A percentile compares a stretch with the other conserved stretches of the same genome.
Evolutionary conservation across 1,284 basidiomycete species (phyloP).

Genomic region (Tilletia walkeri): DNA sequence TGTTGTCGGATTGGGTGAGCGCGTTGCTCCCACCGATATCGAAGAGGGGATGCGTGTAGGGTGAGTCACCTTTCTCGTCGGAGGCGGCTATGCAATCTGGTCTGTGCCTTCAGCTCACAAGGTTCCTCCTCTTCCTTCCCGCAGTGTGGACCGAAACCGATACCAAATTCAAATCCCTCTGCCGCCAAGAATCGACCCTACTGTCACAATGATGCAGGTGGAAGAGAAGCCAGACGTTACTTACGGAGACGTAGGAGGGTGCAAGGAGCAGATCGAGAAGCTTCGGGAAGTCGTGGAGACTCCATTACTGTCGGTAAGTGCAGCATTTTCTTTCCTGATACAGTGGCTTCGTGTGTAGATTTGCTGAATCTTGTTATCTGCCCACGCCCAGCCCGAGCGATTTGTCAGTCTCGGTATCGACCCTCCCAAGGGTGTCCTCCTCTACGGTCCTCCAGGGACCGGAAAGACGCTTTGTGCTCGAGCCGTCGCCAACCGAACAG

Average conservation of each 20-base stretch:
- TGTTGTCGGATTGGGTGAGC: constrained; percentile 93
- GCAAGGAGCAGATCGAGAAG: constrained; percentile 99
- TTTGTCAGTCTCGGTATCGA: constrained; percentile 98
- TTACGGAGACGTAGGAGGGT: constrained; percentile 95
- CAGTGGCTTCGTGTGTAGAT: no score
- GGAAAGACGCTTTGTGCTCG: constrained; percentile 98
- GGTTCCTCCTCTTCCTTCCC: not conserved
- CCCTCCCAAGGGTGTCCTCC: constrained; percentile 94
- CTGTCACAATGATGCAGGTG: constrained; percentile 99
- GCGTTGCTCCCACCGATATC: constrained; percentile 94
- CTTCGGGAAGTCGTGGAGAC: constrained; percentile 97
- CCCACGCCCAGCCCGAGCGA: constrained; percentile 74
- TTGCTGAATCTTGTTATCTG: not conserved
- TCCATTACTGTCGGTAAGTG: constrained; percentile 71
- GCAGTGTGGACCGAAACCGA: constrained; percentile 80
- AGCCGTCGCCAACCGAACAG: constrained; percentile 96
- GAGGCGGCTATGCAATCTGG: not conserved
- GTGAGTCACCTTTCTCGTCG: constrained; percentile 60
- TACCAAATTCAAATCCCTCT: constrained; percentile 99
- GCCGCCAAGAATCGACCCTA: constrained; percentile 99
- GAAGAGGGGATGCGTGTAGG: constrained; percentile 99
- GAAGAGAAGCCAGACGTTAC: constrained; percentile 99
- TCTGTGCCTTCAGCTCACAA: not conserved
- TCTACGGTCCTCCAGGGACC: constrained; percentile 93
- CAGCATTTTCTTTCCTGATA: not conserved